Conservation (phyloP, 2,329 filamentous ascomycete genomes). For the Sarocladium strictum region DNA sequence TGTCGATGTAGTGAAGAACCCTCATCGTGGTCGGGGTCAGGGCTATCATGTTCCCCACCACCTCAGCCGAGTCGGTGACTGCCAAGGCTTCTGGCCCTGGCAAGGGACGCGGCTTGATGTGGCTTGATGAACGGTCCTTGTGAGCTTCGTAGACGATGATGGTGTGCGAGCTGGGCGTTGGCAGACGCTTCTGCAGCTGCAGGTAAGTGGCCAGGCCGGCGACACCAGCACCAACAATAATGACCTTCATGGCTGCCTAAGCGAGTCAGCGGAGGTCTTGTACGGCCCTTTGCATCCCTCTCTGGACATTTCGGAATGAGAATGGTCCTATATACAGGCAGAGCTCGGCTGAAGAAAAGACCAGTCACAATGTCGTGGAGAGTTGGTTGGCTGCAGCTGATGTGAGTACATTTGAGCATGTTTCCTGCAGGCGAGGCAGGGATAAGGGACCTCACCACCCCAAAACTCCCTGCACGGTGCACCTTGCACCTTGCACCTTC, state of each 20-base stretch:
- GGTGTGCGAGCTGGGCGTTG: slow-evolving; percentile 9
- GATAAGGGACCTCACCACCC: too few species aligned
- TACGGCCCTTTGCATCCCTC: too few species aligned
- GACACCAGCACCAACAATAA: slow-evolving; percentile 21
- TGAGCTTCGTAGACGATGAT: slow-evolving; percentile 22
- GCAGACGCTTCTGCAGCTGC: slow-evolving; percentile 17
- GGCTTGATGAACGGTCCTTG: background rate
- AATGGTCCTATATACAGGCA: background rate
- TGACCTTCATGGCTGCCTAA: slow-evolving; percentile 17
- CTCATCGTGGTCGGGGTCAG: background rate
- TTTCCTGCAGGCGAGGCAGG: background rate
- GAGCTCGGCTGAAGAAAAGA: background rate
- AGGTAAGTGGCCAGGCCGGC: slow-evolving; percentile 20
- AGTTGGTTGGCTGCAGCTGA: background rate
- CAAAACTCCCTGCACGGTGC: too few species aligned
- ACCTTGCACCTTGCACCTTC: too few species aligned
- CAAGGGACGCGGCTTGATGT: background rate
- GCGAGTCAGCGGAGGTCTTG: too few species aligned
- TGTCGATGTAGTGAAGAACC: background rate
- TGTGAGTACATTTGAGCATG: background rate
- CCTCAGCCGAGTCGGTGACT: background rate
- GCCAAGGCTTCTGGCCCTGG: background rate
- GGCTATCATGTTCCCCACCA: background rate
- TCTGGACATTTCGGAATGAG: too few species aligned
- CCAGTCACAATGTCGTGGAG: background rate